Conservation (phyloP, 2,329 filamentous ascomycete genomes). For the Thelonectria rubi region DNA sequence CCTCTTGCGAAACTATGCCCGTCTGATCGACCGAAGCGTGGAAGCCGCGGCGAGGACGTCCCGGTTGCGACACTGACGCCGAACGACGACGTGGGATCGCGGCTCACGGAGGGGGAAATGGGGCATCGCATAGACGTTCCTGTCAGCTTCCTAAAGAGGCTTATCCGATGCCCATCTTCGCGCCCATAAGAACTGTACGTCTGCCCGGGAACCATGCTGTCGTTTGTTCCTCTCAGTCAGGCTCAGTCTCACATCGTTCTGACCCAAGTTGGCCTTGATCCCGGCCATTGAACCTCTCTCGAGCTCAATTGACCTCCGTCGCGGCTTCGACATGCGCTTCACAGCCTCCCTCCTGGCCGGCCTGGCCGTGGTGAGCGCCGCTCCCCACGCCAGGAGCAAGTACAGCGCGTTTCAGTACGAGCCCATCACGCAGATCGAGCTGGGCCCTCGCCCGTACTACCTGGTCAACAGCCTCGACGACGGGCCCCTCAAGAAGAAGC, state of each 20-base stretch:
- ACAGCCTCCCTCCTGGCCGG: slow-evolving; percentile 43
- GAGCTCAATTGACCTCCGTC: slow-evolving; percentile 18
- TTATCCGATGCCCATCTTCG: slow-evolving; percentile 31
- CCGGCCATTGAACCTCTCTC: slow-evolving; percentile 10
- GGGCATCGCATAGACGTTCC: slow-evolving; percentile 24
- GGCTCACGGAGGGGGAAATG: slow-evolving; percentile 22
- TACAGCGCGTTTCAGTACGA: slow-evolving; percentile 30
- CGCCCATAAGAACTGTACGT: slow-evolving; percentile 33
- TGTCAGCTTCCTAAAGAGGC: slow-evolving; percentile 30
- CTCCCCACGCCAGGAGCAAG: slow-evolving; percentile 36
- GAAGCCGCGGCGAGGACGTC: slow-evolving; percentile 13
- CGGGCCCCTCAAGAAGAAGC: slow-evolving; percentile 65
- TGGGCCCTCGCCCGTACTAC: slow-evolving; percentile 72
- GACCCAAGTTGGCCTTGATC: slow-evolving; percentile 7
- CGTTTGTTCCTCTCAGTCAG: slow-evolving; percentile 18
- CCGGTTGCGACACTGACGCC: slow-evolving; percentile 16
- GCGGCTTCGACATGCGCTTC: slow-evolving; percentile 45
- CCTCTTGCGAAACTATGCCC: slow-evolving; percentile 29
- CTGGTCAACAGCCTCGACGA: slow-evolving; percentile 71
- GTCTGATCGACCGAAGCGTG: slow-evolving; percentile 30
- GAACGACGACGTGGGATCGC: slow-evolving; percentile 15
- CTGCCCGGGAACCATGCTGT: slow-evolving; percentile 16
- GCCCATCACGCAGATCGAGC: slow-evolving; percentile 60
- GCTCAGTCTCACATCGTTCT: slow-evolving; percentile 23
- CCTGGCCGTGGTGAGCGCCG: slow-evolving; percentile 43